Evolutionary conservation across 225 moss, liverwort and hornwort genomes (phyloP).

Genomic region (Pseudisothecium myosuroides): DNA sequence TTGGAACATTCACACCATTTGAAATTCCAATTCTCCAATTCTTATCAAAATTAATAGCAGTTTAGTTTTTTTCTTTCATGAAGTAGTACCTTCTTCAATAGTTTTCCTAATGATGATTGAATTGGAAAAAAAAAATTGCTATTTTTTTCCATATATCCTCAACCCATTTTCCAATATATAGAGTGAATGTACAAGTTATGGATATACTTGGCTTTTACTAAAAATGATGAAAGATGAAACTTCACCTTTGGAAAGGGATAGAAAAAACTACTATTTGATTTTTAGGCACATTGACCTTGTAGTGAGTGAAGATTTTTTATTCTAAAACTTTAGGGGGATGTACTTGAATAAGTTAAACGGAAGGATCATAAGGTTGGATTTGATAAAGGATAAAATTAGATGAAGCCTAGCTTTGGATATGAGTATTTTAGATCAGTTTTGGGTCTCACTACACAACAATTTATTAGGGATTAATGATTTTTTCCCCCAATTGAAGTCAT

Average conservation of each 20-base stretch:
- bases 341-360: not conserved
- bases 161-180: fast-evolving
- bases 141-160: fast-evolving
- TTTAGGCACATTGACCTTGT: not conserved
- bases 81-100: not conserved
- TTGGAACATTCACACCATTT: not conserved
- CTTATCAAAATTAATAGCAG: not conserved
- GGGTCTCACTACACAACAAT: not conserved
- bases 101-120: not conserved
- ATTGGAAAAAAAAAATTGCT: not conserved
- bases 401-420: not conserved
- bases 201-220: not conserved
- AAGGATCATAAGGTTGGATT: not conserved
- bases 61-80: not conserved
- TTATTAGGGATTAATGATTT: fast-evolving
- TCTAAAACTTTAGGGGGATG: not conserved
- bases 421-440: fast-evolving
- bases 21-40: not conserved
- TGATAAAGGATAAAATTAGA: not conserved
- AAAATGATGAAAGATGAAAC: not conserved
- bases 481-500: not conserved
- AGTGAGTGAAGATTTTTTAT: not conserved
- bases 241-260: not conserved
- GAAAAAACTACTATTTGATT: too few relatives aligned
- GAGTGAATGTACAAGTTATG: not conserved